Evolutionary conservation across 1,284 basidiomycete species (phyloP), one percentile per base, ranked within the genome.

Genomic region (Cryptococcus sp.): DNA sequence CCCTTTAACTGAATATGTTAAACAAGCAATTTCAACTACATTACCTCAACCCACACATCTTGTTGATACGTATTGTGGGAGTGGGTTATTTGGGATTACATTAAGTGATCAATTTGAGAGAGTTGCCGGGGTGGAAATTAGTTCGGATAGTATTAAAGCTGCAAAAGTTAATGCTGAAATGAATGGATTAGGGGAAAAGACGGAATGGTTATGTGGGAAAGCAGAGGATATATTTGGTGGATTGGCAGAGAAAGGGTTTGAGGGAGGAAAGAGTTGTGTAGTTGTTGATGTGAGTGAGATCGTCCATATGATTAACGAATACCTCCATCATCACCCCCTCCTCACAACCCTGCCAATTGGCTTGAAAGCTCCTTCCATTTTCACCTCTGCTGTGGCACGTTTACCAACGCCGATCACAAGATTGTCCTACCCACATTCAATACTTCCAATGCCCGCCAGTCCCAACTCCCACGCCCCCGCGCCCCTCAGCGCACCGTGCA

Each of bases 121-220:
- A 28, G 84, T 97, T n/a, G 85, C 88, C 0, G 94, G 94, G 1
- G 91, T 98, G 56, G 94, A 98, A 73, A 85, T 92, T 52, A 60
- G 57, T 83, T 85, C 46, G 67, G 74, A 42, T 83, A 87, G 59
- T 85, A 92, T 98, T 73, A 79, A 78, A 41, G 86, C 82, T 36
- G 93, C 93, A 1, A 85, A 83, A 61, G 78, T 78, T 57, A 98
- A 97, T 63, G 90, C 90, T 0, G 70, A 76, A 59, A 81, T 91
- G 44, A 98, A 98, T 74, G 72, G 75, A 7, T 66, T 76, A 28
- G 50, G 60, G 28, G 68, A 64, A 22, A 75, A 75, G 64, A 65
- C 68, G 14, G 60, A 53, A 11, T 82, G 81, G 70, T 59, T 80
- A n/a, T 79, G 77, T 23, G 80, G 80, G 10, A 78, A 79, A 52